Evolutionary conservation across 352 stramenopile species (phyloP).

Genomic region (Globisporangium takayamanum): DNA sequence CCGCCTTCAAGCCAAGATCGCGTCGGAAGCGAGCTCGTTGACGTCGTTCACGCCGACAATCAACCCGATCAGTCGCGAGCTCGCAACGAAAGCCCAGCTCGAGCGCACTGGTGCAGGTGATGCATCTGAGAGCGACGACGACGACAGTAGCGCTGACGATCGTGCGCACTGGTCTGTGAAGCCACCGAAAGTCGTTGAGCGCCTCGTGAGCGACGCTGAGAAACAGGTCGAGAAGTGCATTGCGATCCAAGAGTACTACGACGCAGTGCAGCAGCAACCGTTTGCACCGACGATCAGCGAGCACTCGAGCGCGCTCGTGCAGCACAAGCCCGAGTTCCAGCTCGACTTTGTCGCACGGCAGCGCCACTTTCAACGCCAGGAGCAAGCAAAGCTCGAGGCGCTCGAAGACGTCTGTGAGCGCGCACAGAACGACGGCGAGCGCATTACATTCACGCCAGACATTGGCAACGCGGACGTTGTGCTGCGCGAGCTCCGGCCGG

Average conservation of each 20-base stretch:
- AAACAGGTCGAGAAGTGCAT: constrained; percentile 33
- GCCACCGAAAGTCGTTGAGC: constrained; percentile 39
- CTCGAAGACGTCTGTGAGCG: constrained; percentile 42
- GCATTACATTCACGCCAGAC: constrained; percentile 62
- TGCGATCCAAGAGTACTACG: constrained; percentile 67
- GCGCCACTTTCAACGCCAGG: constrained; percentile 55
- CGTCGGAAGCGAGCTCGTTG: constrained; percentile 21
- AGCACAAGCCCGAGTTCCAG: constrained; percentile 66
- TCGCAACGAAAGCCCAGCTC: constrained; percentile 33
- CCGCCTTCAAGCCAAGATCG: constrained; percentile 40
- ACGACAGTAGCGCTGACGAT: constrained; percentile 6
- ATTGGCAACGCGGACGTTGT: constrained; percentile 71
- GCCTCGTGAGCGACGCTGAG: constrained; percentile 49
- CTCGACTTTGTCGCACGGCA: constrained; percentile 72
- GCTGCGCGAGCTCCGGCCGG: constrained; percentile 55
- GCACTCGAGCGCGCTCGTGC: constrained; percentile 37
- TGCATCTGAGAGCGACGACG: neutral
- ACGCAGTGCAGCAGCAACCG: constrained; percentile 48
- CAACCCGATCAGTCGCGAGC: constrained; percentile 62
- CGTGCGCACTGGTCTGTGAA: constrained; percentile 1
- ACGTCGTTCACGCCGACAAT: constrained; percentile 51
- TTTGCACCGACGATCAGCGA: constrained; percentile 61
- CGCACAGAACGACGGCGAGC: constrained; percentile 23
- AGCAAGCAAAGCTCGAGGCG: constrained; percentile 50
- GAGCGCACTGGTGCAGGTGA: constrained; percentile 13